Percentiles rank a stretch among this genome's conserved stretches.
phyloP scores from a whole-genome alignment of 305 asterid genomes.

The Withania somnifera region DNA sequence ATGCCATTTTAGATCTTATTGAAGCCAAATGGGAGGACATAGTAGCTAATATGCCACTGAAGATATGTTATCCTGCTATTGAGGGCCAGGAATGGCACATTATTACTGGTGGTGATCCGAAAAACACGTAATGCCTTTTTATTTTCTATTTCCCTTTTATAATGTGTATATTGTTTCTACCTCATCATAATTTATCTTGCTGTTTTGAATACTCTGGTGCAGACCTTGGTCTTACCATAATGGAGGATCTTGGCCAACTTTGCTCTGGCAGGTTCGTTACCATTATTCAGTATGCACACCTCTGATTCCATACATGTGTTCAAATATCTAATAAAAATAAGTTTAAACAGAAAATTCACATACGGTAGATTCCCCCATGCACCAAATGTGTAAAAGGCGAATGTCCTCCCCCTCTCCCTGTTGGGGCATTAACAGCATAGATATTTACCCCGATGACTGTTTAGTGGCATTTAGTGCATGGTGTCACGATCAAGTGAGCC shows the following conservation, averaged over 20 bases:
- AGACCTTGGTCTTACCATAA: constrained; percentile 99
- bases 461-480: neutral
- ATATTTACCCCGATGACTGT: neutral
- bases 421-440: neutral
- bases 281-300: neutral
- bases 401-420: neutral
- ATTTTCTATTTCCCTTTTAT: neutral
- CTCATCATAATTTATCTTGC: neutral
- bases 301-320: neutral
- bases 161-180: neutral
- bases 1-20: constrained; percentile 76
- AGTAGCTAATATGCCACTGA: constrained; percentile 77
- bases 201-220: constrained; percentile 24
- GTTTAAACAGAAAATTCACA: neutral
- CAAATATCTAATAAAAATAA: neutral
- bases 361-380: neutral
- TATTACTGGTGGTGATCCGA: constrained; percentile 88
- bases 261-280: constrained; percentile 81
- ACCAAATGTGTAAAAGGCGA: neutral
- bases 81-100: constrained; percentile 91
- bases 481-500: neutral
- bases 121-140: constrained; percentile 58
- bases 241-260: constrained; percentile 95
- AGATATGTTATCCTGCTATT: constrained; percentile 85
- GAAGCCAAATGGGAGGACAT: constrained; percentile 88